Conservation (phyloP, 352 stramenopile genomes). For the Pythium volutum region DNA sequence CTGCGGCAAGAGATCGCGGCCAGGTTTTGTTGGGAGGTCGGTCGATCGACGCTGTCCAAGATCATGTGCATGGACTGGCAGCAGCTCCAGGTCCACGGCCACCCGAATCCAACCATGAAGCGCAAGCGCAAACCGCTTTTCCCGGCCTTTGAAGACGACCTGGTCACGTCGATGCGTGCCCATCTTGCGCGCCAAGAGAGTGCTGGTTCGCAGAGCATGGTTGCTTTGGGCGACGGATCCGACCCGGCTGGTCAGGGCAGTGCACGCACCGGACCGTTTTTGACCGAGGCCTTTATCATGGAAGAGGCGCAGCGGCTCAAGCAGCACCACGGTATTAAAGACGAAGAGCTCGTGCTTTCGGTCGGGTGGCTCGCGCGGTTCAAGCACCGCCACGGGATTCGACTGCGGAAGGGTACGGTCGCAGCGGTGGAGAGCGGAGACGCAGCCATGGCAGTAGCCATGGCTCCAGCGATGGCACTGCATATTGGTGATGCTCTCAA, state of each 20-base stretch:
- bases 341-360: conserved; percentile 67
- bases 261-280: conserved; percentile 5
- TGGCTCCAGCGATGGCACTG: background rate
- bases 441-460: background rate
- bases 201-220: background rate
- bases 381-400: conserved; percentile 71
- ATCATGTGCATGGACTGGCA: conserved; percentile 71
- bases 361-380: conserved; percentile 71
- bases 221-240: background rate
- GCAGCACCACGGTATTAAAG: conserved; percentile 54
- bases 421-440: background rate
- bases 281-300: conserved; percentile 70
- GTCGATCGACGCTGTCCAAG: conserved; percentile 73
- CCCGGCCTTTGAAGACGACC: conserved; percentile 60
- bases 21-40: conserved; percentile 61
- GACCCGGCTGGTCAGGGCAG: background rate
- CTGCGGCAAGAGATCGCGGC: conserved; percentile 48
- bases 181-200: conserved; percentile 23
- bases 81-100: conserved; percentile 37
- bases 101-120: conserved; percentile 76
- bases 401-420: conserved; percentile 42
- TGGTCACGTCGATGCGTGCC: conserved; percentile 47
- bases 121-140: conserved; percentile 67
- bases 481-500: background rate
- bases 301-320: conserved; percentile 74